phyloP scores from a whole-genome alignment of 2,329 filamentous ascomycete species.

The Coniochaeta sp. region DNA sequence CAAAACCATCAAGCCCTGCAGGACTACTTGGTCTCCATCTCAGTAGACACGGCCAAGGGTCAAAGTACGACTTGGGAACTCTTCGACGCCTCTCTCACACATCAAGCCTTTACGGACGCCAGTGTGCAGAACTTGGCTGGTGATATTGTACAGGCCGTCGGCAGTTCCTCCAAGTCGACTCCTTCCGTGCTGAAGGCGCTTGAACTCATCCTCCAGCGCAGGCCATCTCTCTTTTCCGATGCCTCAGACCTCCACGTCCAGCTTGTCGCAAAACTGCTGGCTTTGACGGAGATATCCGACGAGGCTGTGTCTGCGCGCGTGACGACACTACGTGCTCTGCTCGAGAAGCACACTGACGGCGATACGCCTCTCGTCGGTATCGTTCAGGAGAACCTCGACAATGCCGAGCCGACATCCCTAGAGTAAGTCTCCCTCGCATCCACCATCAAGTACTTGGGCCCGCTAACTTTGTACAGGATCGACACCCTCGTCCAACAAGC shows the following conservation, averaged over 20 bases:
- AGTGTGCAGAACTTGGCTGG: constrained; percentile 21
- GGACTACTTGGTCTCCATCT: constrained; percentile 33
- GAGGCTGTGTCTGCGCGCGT: constrained; percentile 31
- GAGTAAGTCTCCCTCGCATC: constrained; percentile 35
- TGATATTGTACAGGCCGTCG: constrained; percentile 19
- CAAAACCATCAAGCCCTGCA: constrained; percentile 36
- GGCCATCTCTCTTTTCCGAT: constrained; percentile 34
- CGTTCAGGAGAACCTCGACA: constrained; percentile 48
- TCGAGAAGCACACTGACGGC: constrained; percentile 36
- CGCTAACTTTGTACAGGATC: constrained; percentile 29
- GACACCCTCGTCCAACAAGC: constrained; percentile 47
- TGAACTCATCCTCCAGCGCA: constrained; percentile 38
- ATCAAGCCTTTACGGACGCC: constrained; percentile 29
- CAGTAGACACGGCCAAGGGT: constrained; percentile 28
- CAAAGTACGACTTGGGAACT: constrained; percentile 32
- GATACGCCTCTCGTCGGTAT: constrained; percentile 41
- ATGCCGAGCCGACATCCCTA: constrained; percentile 39
- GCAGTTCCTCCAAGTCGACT: constrained; percentile 10
- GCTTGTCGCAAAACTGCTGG: constrained; percentile 45
- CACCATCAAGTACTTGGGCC: neutral
- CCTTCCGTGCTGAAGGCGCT: constrained; percentile 34
- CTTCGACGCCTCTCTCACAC: constrained; percentile 39
- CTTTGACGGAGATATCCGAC: constrained; percentile 44
- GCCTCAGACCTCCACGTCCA: constrained; percentile 39
- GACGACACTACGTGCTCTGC: constrained; percentile 31